Evolutionary conservation across 345 rosid species (phyloP), one percentile per base, ranked within the genome.

Genomic region (Syzygium jambos): DNA sequence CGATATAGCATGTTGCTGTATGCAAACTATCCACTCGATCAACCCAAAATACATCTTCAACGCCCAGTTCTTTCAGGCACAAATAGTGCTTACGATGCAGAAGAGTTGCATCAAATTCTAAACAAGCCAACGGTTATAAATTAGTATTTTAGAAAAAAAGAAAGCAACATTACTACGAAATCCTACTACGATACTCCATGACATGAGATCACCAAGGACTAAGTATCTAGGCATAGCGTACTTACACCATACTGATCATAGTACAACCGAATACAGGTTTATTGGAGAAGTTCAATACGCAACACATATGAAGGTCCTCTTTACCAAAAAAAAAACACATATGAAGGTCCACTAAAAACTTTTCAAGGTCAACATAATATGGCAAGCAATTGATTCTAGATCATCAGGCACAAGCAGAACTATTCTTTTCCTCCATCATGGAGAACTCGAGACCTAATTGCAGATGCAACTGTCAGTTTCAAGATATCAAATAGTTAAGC

Each of bases 31-130:
- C 91, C 80, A 89, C 95, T 86, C 90, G 95, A 88, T 95, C 99
- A 88, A 97, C 95, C 99, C 99, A 98, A 65, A 89, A 87, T 86
- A 95, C 87, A 65, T 92, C 94, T 90, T 95, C 95, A 73, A 93
- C 92, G 87, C 85, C 88, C 87, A 97, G 91, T 87, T 96, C 99
- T 38, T 89, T 90, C 27, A 95, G 96, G 87, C 88, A 87, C 88
- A 98, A 90, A 92, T 91, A 98, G 87, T 91, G 90, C 87, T 85
- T 90, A n/a, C 38, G 29, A 63, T 86, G 90, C 63, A 87, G 86
- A 80, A 88, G 85, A 89, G 91, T 87, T 55, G 90, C 92, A 89
- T 91, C 96, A 68, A 89, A 87, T 89, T 94, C 99, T 98, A 90
- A 87, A 87, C 59, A 94, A 86, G 89, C 90, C 87, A 59, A 87